A percentile compares a stretch with the other conserved stretches of the same genome.
phyloP scores from a whole-genome alignment of 768 basidiomycete species.

The Amanita inopinata region DNA sequence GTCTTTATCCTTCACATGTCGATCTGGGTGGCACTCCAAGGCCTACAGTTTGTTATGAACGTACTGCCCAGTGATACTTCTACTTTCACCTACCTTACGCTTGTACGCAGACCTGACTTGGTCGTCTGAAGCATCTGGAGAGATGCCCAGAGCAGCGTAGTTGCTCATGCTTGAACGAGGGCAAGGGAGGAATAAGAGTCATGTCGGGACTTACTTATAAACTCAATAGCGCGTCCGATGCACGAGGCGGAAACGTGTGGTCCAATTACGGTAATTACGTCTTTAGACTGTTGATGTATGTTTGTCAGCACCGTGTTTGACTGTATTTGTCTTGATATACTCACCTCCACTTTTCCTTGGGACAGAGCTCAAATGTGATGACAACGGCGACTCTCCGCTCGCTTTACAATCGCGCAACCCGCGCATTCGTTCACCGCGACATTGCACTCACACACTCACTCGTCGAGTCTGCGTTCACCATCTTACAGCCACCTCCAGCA shows the following conservation, averaged over 20 bases:
- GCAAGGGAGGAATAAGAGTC: not conserved
- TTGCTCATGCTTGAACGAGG: not conserved
- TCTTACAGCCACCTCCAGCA: conserved; percentile 35
- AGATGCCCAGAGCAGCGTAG: conserved; percentile 6
- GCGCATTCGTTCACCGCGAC: conserved; percentile 72
- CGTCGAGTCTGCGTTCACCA: conserved; percentile 56
- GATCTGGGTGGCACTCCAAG: conserved; percentile 35
- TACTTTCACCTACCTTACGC: conserved; percentile 3
- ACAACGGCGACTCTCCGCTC: conserved; percentile 49
- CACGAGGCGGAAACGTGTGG: conserved; percentile 7
- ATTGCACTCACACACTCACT: conserved; percentile 56
- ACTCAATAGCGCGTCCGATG: not conserved
- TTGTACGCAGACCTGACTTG: conserved; percentile 6
- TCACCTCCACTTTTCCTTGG: no score
- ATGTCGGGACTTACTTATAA: conserved; percentile 8
- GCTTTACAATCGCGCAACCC: conserved; percentile 68
- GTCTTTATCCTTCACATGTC: conserved; percentile 15
- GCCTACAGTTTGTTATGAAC: conserved; percentile 24
- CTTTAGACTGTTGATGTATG: not conserved
- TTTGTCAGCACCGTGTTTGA: not conserved
- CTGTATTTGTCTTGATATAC: no score
- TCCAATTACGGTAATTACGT: not conserved
- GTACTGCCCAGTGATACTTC: not conserved
- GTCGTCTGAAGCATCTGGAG: conserved; percentile 6
- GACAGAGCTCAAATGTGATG: no score